Evolutionary conservation across 768 basidiomycete genomes (phyloP).

Genomic region (Pulveroboletus sp.): DNA sequence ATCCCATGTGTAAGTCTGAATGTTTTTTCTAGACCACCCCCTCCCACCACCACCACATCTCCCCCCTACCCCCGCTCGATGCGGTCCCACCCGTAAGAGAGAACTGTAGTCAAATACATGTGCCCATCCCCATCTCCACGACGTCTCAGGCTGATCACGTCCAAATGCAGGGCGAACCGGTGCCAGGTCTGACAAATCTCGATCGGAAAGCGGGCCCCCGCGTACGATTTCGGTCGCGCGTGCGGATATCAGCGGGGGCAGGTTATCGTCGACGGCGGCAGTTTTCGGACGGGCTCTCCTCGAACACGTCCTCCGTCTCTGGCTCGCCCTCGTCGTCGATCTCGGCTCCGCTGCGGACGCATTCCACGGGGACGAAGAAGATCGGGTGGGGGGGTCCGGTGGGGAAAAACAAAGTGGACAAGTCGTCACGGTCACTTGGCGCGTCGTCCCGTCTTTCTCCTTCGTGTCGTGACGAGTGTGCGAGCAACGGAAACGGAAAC

Average conservation of each 20-base stretch:
- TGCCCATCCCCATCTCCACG: no score
- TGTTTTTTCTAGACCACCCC: background rate
- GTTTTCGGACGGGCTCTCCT: conserved; percentile 20
- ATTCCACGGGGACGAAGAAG: conserved; percentile 44
- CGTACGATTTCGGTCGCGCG: conserved; percentile 70
- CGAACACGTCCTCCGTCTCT: conserved; percentile 40
- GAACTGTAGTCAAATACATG: no score
- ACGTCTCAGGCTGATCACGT: background rate
- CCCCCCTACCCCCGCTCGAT: background rate
- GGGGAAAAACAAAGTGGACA: conserved; percentile 46
- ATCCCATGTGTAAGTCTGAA: conserved; percentile 14
- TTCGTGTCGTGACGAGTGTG: background rate
- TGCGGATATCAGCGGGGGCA: conserved; percentile 71
- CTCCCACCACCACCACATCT: background rate
- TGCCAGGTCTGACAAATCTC: background rate
- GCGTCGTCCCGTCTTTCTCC: background rate
- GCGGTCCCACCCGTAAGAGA: no score
- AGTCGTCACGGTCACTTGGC: conserved; percentile 18
- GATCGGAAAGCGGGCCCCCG: conserved; percentile 21
- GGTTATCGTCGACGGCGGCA: conserved; percentile 38
- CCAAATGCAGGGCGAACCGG: conserved; percentile 13
- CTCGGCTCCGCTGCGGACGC: conserved; percentile 70
- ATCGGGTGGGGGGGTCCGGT: conserved; percentile 63
- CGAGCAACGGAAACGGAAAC: background rate
- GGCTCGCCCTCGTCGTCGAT: conserved; percentile 76